phyloP scores from a whole-genome alignment of 1,284 basidiomycete species.

The Gymnopus androsaceus region DNA sequence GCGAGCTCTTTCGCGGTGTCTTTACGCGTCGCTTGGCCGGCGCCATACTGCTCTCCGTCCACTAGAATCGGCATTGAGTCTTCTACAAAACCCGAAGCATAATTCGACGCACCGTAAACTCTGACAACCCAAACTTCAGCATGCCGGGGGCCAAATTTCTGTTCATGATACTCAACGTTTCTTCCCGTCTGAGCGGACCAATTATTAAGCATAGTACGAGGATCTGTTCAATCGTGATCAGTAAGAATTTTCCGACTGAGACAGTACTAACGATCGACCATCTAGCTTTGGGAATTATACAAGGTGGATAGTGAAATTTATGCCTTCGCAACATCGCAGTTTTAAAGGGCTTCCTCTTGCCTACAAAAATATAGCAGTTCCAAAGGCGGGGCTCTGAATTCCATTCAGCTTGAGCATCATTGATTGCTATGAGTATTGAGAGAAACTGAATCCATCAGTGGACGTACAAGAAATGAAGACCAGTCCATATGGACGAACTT shows the following conservation, averaged over 20 bases:
- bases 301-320: no score
- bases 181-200: not conserved
- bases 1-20: not conserved
- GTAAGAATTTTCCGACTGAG: no score
- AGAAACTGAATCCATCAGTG: no score
- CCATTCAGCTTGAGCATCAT: no score
- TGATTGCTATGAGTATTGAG: no score
- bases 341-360: no score
- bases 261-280: no score
- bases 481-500: not conserved
- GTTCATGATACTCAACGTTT: conserved; percentile 1
- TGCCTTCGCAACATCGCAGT: no score
- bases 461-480: not conserved
- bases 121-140: not conserved
- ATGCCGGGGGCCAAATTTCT: not conserved
- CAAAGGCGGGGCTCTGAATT: no score
- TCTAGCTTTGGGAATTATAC: no score
- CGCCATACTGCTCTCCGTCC: not conserved
- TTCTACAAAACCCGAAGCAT: no score
- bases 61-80: not conserved
- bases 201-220: conserved; percentile 1
- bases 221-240: not conserved
- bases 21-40: not conserved
- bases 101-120: not conserved
- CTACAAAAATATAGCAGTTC: no score